Percentiles rank a stretch among this genome's conserved stretches.
Conservation (phyloP, 495 filamentous ascomycete genomes). For the Aspergillus heteromorphus region DNA sequence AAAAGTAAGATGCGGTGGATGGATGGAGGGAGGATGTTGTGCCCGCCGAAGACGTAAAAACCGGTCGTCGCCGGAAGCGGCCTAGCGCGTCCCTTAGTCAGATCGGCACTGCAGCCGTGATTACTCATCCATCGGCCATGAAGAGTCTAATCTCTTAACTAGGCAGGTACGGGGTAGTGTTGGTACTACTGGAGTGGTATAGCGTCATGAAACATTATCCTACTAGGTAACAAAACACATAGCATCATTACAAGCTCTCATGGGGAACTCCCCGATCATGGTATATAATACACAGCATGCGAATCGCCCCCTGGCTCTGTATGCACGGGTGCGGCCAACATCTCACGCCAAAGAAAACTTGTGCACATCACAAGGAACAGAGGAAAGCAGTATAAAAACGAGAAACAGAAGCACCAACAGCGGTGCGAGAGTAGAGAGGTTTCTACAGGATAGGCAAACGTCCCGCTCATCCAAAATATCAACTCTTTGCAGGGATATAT, state of each 20-base stretch:
- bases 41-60: slow-evolving; percentile 27
- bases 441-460: slow-evolving; percentile 30
- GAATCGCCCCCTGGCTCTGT: slow-evolving; percentile 31
- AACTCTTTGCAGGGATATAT: slow-evolving; percentile 18
- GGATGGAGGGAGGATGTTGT: not conserved
- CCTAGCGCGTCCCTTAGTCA: slow-evolving; percentile 10
- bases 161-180: no score
- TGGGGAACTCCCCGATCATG: slow-evolving; percentile 20
- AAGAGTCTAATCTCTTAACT: no score
- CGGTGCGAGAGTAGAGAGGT: slow-evolving; percentile 33
- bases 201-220: not conserved
- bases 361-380: slow-evolving; percentile 11
- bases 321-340: slow-evolving; percentile 27
- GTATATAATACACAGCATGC: slow-evolving; percentile 30
- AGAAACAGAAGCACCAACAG: slow-evolving; percentile 12
- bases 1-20: not conserved
- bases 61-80: slow-evolving; percentile 18
- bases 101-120: not conserved
- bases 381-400: slow-evolving; percentile 14
- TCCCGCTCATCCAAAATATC: slow-evolving; percentile 31
- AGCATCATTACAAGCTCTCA: slow-evolving; percentile 22
- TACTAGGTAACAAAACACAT: not conserved
- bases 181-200: no score
- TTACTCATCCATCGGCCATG: no score
- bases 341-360: slow-evolving; percentile 8